Percentiles rank a stretch among this genome's conserved stretches.
These are phyloP conservation scores for Bipolaris zeicola DNA, from an alignment of 2,329 filamentous ascomycete genomes.

Conservation along the genomic window DNA sequence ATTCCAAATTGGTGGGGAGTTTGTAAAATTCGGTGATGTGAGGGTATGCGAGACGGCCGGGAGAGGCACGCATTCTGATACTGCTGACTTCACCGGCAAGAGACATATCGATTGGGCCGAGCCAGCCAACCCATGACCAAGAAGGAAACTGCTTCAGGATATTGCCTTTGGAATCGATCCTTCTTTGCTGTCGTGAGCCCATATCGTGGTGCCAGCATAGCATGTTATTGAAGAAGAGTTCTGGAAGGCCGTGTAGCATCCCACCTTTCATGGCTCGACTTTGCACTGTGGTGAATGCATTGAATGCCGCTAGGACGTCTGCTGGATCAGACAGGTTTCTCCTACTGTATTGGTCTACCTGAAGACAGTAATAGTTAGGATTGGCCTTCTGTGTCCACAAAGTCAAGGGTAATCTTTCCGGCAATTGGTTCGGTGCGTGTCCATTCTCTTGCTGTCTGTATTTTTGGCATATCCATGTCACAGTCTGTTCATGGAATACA, in stretches of 20 bases:
- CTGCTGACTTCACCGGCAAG: neutral
- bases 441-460: neutral
- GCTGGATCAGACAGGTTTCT: neutral
- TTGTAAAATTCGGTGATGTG: neutral
- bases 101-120: neutral
- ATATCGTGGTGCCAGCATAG: neutral
- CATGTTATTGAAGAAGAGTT: neutral
- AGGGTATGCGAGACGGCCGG: neutral
- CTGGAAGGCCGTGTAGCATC: neutral
- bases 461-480: neutral
- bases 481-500: neutral
- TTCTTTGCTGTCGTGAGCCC: neutral
- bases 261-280: neutral
- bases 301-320: neutral
- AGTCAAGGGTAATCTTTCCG: neutral
- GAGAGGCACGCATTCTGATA: neutral
- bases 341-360: neutral
- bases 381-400: neutral
- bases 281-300: neutral
- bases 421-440: rapidly evolving
- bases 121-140: neutral
- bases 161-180: neutral
- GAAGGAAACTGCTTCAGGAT: neutral
- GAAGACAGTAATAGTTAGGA: neutral
- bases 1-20: neutral